phyloP scores from a whole-genome alignment of 1,139 yeast species.

The Kodamaea alishanica region DNA sequence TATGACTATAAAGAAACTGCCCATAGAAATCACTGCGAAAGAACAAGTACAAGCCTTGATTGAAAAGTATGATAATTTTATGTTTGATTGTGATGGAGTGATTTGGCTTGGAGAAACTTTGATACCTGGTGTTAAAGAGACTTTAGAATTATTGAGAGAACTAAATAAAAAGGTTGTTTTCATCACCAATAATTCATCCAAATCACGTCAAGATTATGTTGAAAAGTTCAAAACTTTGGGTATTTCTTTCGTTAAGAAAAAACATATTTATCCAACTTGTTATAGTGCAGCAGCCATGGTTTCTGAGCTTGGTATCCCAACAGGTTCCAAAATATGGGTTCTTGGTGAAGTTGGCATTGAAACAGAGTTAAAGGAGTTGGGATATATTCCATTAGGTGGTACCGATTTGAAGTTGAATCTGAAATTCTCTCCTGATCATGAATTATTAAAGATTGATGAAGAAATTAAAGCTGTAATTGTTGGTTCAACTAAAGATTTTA shows the following conservation, averaged over 20 bases:
- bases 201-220: constrained; percentile 32
- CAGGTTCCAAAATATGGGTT: constrained; percentile 64
- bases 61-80: constrained; percentile 67
- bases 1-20: background rate
- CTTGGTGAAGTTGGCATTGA: constrained; percentile 82
- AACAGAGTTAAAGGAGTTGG: constrained; percentile 64
- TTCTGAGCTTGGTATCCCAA: constrained; percentile 23
- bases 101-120: constrained; percentile 79
- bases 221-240: constrained; percentile 33
- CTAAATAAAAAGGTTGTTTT: constrained; percentile 31
- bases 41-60: constrained; percentile 35
- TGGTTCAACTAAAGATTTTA: constrained; percentile 39
- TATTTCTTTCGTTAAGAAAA: constrained; percentile 26
- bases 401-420: constrained; percentile 42
- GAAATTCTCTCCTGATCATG: constrained; percentile 39
- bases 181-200: constrained; percentile 41
- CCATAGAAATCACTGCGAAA: background rate
- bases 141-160: constrained; percentile 52
- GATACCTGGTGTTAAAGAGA: constrained; percentile 69
- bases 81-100: constrained; percentile 94
- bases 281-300: constrained; percentile 34
- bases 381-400: constrained; percentile 74
- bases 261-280: constrained; percentile 36
- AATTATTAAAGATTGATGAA: constrained; percentile 41
- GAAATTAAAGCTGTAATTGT: constrained; percentile 41